Base-by-base conservation (phyloP, 2,329 filamentous ascomycete genomes). In the Emergomyces orientalis region DNA sequence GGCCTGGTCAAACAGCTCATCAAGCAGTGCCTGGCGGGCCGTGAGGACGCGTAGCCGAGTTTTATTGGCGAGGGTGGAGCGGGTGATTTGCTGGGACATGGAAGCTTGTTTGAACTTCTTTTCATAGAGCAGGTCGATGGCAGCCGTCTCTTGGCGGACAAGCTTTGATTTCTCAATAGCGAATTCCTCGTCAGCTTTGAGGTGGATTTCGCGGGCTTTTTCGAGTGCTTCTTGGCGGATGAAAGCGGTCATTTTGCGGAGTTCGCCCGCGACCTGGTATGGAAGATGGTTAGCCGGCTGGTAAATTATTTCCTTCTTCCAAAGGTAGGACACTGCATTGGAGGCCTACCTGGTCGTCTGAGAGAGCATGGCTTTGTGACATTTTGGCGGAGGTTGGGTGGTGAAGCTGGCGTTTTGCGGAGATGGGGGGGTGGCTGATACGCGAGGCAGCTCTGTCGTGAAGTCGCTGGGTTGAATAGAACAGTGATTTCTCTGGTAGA, bases 231-330 rank as follows among this genome's bases (percentile, higher is more conserved):
- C 94, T 81, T 97, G 94, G 78, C 91, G 90, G 86, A 99, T 99
- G 86, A 99, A 99, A 75, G 92, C 93, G 65, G 94, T 97, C 94
- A 99, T 99, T 86, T 99, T 99, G 84, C 90, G 92, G 80, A 99
- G 90, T 86, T 99, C 94, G 80, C 90, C 88, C 80, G 90, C 88
- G 84, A 99, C 94, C 91, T 97, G 22, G 41, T n/a, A 1, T 11
- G 57, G 66, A 62, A 64, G 65, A n/a, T 27, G 59, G 39, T 63
- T 63, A 64, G 63, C 60, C 47, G 14, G 59, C 19, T 32, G 54
- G 54, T n/a, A n/a, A n/a, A n/a, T n/a, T n/a, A n/a, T n/a, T n/a
- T n/a, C n/a, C n/a, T n/a, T n/a, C n/a, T n/a, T n/a, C n/a, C n/a
- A n/a, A n/a, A n/a, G n/a, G n/a, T n/a, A n/a, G n/a, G n/a, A n/a